A percentile compares a stretch with the other conserved stretches of the same genome.
These are phyloP conservation scores for Schizophyllum commune DNA, from an alignment of 1,284 basidiomycete species.

Conservation along the genomic window DNA sequence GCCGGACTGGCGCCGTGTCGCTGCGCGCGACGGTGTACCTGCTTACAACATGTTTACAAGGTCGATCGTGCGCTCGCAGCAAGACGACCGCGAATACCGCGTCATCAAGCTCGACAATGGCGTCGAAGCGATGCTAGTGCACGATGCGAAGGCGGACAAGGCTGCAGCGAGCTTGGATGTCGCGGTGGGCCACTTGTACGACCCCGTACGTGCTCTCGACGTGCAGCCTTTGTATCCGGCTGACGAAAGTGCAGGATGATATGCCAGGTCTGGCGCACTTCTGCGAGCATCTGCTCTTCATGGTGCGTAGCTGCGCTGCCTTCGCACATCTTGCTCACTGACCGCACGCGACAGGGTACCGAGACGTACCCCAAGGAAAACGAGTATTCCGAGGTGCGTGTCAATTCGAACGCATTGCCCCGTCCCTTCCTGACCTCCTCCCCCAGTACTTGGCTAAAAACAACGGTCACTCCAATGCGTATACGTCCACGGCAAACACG, in stretches of 20 bases:
- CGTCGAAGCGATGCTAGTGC: conserved; percentile 80
- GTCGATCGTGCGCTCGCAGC: conserved; percentile 67
- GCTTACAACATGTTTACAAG: conserved; percentile 52
- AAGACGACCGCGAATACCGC: conserved; percentile 75
- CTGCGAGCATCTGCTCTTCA: conserved; percentile 94
- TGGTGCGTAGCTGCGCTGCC: conserved; percentile 46
- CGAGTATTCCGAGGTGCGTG: conserved; percentile 75
- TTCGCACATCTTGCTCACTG: conserved; percentile 13
- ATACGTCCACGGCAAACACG: conserved; percentile 89
- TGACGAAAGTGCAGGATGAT: conserved; percentile 46
- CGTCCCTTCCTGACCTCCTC: conserved; percentile 1
- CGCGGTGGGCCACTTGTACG: conserved; percentile 89
- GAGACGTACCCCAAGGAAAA: conserved; percentile 86
- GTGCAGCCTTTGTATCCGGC: not conserved
- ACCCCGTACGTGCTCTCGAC: conserved; percentile 64
- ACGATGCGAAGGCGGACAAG: conserved; percentile 88
- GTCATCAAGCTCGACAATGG: conserved; percentile 85
- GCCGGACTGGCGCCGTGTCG: not conserved
- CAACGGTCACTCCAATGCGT: conserved; percentile 91
- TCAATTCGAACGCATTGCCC: not conserved
- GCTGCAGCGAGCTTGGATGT: conserved; percentile 94
- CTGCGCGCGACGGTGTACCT: conserved; percentile 17
- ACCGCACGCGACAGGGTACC: conserved; percentile 46
- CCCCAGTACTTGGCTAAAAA: conserved; percentile 80
- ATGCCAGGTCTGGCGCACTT: conserved; percentile 89